Evolutionary conservation across 805 yeast genomes (phyloP), one percentile per base, ranked within the genome.

Genomic region (Starmerella bombicola): DNA sequence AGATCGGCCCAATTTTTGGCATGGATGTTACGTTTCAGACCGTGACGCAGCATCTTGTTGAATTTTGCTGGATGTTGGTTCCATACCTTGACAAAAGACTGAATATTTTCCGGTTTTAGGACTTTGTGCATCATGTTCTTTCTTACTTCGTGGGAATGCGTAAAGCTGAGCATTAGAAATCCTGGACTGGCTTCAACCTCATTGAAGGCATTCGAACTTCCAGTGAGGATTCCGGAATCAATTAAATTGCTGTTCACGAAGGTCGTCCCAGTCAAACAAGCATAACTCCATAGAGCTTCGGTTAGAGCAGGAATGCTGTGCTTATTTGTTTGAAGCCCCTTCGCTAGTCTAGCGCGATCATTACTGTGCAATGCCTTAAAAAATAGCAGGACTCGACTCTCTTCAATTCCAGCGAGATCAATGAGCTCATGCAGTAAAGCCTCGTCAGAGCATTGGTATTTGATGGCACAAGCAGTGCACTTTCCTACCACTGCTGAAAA

Each of bases 211-310:
- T 12, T 10, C 12, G 31, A 24, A 16, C 17, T 26, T 6, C 19
- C 33, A 3, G 37, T n/a, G 13, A 38, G 12, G 10, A 34, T 23
- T 20, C 40, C 28, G 8, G 24, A 13, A 34, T 35, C 43, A 5
- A 41, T 21, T 3, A 42, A 16, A 19, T 25, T 29, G 21, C 32
- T 16, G 16, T 29, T 23, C 13, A 39, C 30, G 18, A 43, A 43
- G 3, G 17, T 26, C 13, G 16, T 3, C 5, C 28, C 20, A 17
- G 39, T 30, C 23, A 47, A 25, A 23, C 51, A 47, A 5, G 46
- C 28, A 3, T 20, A 26, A 16, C 49, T 43, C 49, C 48, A 48
- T 13, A 49, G 33, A 5, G 33, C 16, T 25, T 49, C 53, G 3
- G 49, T 33, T 7, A 43, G 29, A 2, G 33, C 38, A 1, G 47